Conservation (phyloP, 2,329 filamentous ascomycete genomes). For the Dendrostoma leiphaemia region DNA sequence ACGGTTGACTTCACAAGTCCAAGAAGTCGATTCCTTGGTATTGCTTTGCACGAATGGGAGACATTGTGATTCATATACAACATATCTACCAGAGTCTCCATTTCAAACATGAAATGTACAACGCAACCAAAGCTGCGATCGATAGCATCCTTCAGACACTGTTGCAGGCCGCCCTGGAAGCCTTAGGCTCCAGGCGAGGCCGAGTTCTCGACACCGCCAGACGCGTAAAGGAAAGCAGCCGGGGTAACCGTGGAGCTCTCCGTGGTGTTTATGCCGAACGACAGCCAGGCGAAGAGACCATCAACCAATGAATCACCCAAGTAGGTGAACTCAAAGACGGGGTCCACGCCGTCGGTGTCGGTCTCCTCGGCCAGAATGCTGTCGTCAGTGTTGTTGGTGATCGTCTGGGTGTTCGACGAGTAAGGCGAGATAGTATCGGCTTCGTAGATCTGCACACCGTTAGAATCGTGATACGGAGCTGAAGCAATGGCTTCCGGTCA, state of each 20-base stretch:
- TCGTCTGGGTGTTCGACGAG: constrained; percentile 24
- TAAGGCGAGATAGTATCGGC: constrained; percentile 25
- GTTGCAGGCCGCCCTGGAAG: not conserved
- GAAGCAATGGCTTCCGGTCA: too few species aligned
- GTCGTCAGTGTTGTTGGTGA: constrained; percentile 25
- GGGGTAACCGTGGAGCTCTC: constrained; percentile 24
- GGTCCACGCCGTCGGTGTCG: constrained; percentile 28
- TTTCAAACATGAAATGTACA: too few species aligned
- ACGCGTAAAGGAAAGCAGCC: constrained; percentile 23
- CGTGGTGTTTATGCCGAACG: constrained; percentile 29
- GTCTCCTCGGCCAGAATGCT: constrained; percentile 25
- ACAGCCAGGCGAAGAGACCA: constrained; percentile 29
- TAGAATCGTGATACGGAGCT: too few species aligned
- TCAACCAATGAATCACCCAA: constrained; percentile 24
- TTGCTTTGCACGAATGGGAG: too few species aligned
- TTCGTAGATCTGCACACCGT: too few species aligned
- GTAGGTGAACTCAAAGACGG: constrained; percentile 27
- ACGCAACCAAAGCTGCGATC: too few species aligned
- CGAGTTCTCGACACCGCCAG: constrained; percentile 9
- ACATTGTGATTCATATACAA: too few species aligned
- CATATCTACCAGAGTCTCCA: too few species aligned
- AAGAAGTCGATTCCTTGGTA: too few species aligned
- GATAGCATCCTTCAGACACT: not conserved
- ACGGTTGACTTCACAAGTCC: too few species aligned
- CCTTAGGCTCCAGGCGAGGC: too few species aligned